Base-by-base conservation (phyloP, 2,329 filamentous ascomycete species). In the Paradendryphiella salina region DNA sequence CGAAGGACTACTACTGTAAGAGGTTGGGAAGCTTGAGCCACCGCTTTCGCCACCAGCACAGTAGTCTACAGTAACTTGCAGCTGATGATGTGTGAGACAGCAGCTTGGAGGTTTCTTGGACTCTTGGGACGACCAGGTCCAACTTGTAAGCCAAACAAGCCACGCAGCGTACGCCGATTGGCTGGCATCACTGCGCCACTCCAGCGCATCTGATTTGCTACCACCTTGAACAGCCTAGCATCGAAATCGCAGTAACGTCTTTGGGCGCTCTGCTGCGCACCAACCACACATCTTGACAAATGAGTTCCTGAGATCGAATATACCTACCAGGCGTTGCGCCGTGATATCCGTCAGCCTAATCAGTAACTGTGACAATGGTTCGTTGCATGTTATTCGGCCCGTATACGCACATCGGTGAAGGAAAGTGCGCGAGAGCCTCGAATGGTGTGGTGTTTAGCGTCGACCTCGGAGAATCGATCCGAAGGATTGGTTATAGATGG, bases 361-460 rank as follows among this genome's bases (percentile, higher is more conserved):
- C 18, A n/a, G n/a, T n/a, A n/a, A n/a, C n/a, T n/a, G 20, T 28
- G 14, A 13, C 15, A 15, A 21, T 28, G 14, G 28, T 41, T 14
- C 11, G 3, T 23, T 33, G 42, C 33, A 31, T 45, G 23, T 3
- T 14, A 36, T 41, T 47, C 48, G 31, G 48, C 36, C 37, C 43
- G 37, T 36, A 20, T 5, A 5, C 18, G 11, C 33, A 29, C 32
- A 42, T 51, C 32, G 43, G 48, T 33, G 3, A 47, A 39, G 5
- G 20, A 42, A 36, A 36, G 34, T 36, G 10, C 21, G 17, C 23
- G 8, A n/a, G 20, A 11, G 6, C n/a, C 18, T 23, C 17, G 13
- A 23, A 31, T 18, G 31, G 41, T 26, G 40, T 35, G 31, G 28
- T 39, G 17, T 18, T 26, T 17, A 39, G 17, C 18, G 5, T 17